Percentiles rank a stretch among this genome's conserved stretches.
Evolutionary conservation across 2,329 filamentous ascomycete species (phyloP).

Genomic region (Botrytis fragariae): DNA sequence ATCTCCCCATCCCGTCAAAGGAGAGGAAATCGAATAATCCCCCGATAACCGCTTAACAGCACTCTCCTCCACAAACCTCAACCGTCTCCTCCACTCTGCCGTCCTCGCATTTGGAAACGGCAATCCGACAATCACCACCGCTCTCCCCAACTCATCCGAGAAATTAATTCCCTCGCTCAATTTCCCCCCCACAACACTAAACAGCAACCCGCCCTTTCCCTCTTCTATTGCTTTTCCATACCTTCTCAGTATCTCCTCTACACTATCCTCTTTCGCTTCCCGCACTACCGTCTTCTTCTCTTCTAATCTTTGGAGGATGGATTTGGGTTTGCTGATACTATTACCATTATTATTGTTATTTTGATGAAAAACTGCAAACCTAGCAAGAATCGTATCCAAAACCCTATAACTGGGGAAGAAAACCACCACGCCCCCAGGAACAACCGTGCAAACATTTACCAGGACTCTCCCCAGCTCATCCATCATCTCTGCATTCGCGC

Average conservation of each 20-base stretch:
- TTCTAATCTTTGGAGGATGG: slow-evolving; percentile 58
- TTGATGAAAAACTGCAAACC: slow-evolving; percentile 38
- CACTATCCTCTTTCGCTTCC: slow-evolving; percentile 48
- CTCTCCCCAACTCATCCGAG: slow-evolving; percentile 82
- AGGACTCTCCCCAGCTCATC: slow-evolving; percentile 71
- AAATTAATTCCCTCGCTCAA: slow-evolving; percentile 99
- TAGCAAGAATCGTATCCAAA: slow-evolving; percentile 66
- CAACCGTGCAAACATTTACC: slow-evolving; percentile 65
- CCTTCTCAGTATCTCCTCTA: slow-evolving; percentile 65
- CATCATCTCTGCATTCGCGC: slow-evolving; percentile 62
- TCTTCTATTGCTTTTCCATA: slow-evolving; percentile 68
- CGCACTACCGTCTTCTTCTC: slow-evolving; percentile 61
- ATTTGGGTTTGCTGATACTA: slow-evolving; percentile 18
- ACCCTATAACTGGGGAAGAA: slow-evolving; percentile 98
- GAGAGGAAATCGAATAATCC: too few relatives aligned
- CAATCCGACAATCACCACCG: slow-evolving; percentile 85
- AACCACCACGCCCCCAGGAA: slow-evolving; percentile 86
- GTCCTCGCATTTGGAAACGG: slow-evolving; percentile 90
- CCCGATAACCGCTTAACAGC: slow-evolving; percentile 34
- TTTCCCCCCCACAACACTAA: slow-evolving; percentile 91
- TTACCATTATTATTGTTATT: rapidly evolving
- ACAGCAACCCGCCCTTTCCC: slow-evolving; percentile 69
- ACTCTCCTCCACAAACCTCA: slow-evolving; percentile 76
- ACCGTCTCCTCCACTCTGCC: slow-evolving; percentile 89
- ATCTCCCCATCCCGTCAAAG: background rate